These are phyloP conservation scores for Rhodotorula kratochvilovae DNA, from an alignment of 768 basidiomycete species.

Conservation along the genomic window DNA sequence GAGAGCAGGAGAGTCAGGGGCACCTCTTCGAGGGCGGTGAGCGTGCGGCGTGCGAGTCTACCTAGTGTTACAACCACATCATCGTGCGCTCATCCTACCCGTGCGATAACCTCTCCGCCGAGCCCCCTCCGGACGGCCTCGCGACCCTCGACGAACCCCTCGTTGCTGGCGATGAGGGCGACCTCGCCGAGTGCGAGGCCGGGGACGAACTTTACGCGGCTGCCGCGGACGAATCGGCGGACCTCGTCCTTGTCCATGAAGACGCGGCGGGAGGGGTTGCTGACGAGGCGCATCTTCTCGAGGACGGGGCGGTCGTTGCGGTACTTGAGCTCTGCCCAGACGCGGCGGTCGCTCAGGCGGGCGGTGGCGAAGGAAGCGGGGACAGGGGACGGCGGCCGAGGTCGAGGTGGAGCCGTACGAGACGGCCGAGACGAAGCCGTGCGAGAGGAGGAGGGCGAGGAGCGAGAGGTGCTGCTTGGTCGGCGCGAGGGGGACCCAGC, in stretches of 20 bases:
- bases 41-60: too few relatives aligned
- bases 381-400: constrained; percentile 58
- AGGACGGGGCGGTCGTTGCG: constrained; percentile 83
- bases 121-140: constrained; percentile 76
- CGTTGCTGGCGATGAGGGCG: constrained; percentile 68
- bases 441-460: constrained; percentile 81
- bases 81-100: constrained; percentile 23
- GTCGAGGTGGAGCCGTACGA: constrained; percentile 62
- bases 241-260: constrained; percentile 72
- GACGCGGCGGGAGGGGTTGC: constrained; percentile 74
- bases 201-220: constrained; percentile 70
- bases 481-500: constrained; percentile 70
- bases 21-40: too few relatives aligned
- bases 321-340: constrained; percentile 94
- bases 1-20: too few relatives aligned
- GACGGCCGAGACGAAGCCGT: constrained; percentile 78
- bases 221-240: constrained; percentile 70
- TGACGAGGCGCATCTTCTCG: constrained; percentile 70
- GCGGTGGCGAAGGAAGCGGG: constrained; percentile 59
- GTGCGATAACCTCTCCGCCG: constrained; percentile 65
- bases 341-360: constrained; percentile 64
- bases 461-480: constrained; percentile 86
- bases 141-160: constrained; percentile 85
- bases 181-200: constrained; percentile 91
- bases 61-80: too few relatives aligned